Conservation (phyloP, 257 asterid species). For the Cruciata laevipes region DNA sequence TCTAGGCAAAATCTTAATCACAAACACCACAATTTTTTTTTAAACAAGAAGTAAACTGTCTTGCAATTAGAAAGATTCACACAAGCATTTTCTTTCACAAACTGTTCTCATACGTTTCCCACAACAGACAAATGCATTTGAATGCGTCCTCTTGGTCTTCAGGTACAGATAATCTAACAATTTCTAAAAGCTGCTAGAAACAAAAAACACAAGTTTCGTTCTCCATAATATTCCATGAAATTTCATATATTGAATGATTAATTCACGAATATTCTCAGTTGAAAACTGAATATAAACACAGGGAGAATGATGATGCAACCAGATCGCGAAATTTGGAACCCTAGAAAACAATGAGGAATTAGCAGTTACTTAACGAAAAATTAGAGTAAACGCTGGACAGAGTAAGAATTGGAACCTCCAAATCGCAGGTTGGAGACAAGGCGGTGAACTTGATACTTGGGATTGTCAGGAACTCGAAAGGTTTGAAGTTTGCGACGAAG, state of each 20-base stretch:
- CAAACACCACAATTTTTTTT: too few species aligned
- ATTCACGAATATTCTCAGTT: neutral
- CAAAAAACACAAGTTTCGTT: neutral
- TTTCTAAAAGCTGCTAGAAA: neutral
- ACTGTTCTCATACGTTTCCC: neutral
- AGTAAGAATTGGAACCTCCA: neutral
- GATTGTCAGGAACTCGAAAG: neutral
- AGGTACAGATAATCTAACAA: neutral
- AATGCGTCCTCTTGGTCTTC: neutral
- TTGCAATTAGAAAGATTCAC: neutral
- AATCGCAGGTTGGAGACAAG: neutral
- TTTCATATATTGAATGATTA: too few species aligned
- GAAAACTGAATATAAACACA: neutral
- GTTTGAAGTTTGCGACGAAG: neutral
- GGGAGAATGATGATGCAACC: neutral
- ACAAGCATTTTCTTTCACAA: neutral
- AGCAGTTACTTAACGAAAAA: neutral
- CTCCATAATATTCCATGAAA: neutral
- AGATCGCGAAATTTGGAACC: neutral
- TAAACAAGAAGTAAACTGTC: too few species aligned
- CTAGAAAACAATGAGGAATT: neutral
- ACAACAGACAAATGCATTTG: neutral
- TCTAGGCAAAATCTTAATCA: too few species aligned
- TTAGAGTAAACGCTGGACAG: neutral
- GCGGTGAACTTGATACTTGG: neutral